Percentiles rank a stretch among this genome's conserved stretches.
Evolutionary conservation across 176 grass and related monocot species (phyloP).

Genomic region (Triticum turgidum): DNA sequence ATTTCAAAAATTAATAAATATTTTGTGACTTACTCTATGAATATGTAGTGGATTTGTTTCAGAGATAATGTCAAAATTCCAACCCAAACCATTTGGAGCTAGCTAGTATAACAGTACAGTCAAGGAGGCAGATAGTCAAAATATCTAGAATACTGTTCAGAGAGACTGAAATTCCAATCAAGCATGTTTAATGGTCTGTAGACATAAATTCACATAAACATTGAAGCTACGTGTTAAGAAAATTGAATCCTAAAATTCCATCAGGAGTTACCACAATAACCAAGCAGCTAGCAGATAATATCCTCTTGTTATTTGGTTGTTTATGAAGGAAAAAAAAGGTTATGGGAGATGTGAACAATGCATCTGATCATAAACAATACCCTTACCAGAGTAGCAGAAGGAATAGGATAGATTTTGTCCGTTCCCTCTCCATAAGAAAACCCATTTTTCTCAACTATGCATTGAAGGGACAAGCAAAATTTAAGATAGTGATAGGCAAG

Average conservation of each 20-base stretch:
- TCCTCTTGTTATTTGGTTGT: neutral
- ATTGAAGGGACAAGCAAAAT: constrained; percentile 26
- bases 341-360: neutral
- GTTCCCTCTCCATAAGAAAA: constrained; percentile 9
- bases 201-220: neutral
- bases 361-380: neutral
- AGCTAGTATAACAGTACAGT: neutral
- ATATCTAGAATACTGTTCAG: neutral
- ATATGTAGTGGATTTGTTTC: too few species aligned
- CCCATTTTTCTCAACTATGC: constrained; percentile 19
- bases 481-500: constrained; percentile 23
- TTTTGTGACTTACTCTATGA: neutral
- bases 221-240: neutral
- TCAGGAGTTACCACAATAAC: neutral
- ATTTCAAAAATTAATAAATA: neutral
- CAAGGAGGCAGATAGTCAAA: neutral
- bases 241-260: neutral
- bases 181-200: neutral
- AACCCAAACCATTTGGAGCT: neutral
- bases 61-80: neutral
- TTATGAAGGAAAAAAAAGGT: neutral
- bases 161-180: neutral
- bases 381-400: neutral
- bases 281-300: neutral
- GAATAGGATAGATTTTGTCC: constrained; percentile 21